Percentiles rank a stretch among this genome's conserved stretches.
These are phyloP conservation scores for Acer negundo DNA, from an alignment of 345 rosid genomes.

Conservation along the genomic window DNA sequence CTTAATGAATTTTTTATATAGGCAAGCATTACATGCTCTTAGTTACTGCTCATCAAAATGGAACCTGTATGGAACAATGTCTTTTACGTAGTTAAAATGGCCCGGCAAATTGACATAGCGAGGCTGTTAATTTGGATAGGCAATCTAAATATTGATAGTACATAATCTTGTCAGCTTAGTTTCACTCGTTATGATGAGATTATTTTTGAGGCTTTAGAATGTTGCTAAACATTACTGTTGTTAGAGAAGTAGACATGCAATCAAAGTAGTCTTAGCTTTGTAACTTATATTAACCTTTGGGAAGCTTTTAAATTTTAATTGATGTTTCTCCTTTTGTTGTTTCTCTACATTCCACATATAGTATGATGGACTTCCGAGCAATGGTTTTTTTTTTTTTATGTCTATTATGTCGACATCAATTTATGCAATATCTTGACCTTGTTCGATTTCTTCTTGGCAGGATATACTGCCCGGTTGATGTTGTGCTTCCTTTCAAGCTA, in stretches of 20 bases:
- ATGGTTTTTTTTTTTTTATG: neutral
- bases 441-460: conserved; percentile 13
- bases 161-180: neutral
- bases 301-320: no score
- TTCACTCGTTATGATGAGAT: neutral
- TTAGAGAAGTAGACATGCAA: neutral
- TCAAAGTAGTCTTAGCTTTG: neutral
- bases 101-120: no score
- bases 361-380: neutral
- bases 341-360: neutral
- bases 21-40: neutral
- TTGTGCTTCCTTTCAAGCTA: neutral
- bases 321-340: neutral
- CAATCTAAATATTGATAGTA: no score
- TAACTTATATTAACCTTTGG: neutral
- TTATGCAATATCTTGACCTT: neutral
- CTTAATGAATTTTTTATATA: neutral
- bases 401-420: neutral
- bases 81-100: no score
- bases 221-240: neutral
- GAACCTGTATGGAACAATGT: neutral
- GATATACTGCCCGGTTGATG: neutral
- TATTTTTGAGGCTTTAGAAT: neutral
- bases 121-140: no score
- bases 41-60: neutral